Evolutionary conservation across 1,139 yeast genomes (phyloP).

Genomic region (Casaregolazyma lundiana): DNA sequence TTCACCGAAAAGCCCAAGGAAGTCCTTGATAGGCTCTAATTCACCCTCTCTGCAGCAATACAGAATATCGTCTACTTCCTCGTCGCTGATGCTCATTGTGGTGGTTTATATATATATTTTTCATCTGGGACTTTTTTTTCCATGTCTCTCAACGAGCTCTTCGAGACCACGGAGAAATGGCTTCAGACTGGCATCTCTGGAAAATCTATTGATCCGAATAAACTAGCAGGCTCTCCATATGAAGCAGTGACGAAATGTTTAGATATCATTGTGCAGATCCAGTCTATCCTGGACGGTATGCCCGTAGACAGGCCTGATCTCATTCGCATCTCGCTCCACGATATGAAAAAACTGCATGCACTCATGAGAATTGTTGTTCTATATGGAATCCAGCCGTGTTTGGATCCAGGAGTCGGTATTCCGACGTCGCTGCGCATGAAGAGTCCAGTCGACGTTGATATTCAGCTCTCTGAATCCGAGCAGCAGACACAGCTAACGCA

Average conservation of each 20-base stretch:
- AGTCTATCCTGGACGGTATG: constrained; percentile 4
- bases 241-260: constrained; percentile 13
- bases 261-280: constrained; percentile 14
- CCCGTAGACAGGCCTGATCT: constrained; percentile 31
- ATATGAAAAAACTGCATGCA: constrained; percentile 67
- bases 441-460: constrained; percentile 26
- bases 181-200: constrained; percentile 10
- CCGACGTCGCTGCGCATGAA: constrained; percentile 55
- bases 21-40: constrained; percentile 61
- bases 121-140: not conserved
- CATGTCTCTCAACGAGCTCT: constrained; percentile 15
- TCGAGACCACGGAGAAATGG: constrained; percentile 20
- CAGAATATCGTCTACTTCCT: constrained; percentile 76
- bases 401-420: constrained; percentile 56
- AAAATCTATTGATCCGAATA: not conserved
- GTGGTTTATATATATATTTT: not conserved
- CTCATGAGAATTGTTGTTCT: constrained; percentile 60
- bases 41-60: constrained; percentile 88
- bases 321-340: constrained; percentile 75
- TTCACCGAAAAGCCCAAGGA: constrained; percentile 42
- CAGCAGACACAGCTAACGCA: constrained; percentile 32
- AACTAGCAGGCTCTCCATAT: constrained; percentile 1
- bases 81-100: constrained; percentile 35
- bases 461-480: constrained; percentile 4
- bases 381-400: constrained; percentile 65